phyloP scores from a whole-genome alignment of 176 grass and related monocot genomes.

The Juncus inflexus region DNA sequence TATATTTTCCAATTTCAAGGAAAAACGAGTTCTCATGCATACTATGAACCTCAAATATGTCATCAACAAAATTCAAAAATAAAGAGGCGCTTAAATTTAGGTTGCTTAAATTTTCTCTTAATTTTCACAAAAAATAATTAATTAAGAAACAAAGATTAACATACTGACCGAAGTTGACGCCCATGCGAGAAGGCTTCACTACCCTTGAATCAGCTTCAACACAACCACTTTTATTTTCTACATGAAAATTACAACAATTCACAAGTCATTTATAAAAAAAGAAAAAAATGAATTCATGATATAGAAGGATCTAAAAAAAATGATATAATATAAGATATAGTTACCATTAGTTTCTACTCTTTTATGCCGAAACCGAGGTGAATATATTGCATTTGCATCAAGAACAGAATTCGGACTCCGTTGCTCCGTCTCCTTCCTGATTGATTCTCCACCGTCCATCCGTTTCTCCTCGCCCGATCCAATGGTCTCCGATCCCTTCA shows the following conservation, averaged over 20 bases:
- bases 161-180: conserved; percentile 34
- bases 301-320: background rate
- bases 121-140: background rate
- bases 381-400: conserved; percentile 68
- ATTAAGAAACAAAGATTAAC: background rate
- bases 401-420: conserved; percentile 87
- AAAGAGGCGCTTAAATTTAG: background rate
- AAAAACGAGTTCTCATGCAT: too few species aligned
- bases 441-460: conserved; percentile 21
- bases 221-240: conserved; percentile 20
- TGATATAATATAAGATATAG: background rate
- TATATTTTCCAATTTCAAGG: too few species aligned
- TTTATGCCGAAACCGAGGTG: conserved; percentile 74
- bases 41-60: too few species aligned
- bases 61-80: too few species aligned
- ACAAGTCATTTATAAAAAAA: background rate
- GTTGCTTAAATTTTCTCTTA: background rate
- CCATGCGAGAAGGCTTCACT: conserved; percentile 74
- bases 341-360: conserved; percentile 25
- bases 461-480: background rate
- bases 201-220: conserved; percentile 39
- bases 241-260: conserved; percentile 5
- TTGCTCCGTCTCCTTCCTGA: conserved; percentile 28
- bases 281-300: background rate
- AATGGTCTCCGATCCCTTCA: conserved; percentile 26